Evolutionary conservation across 2,329 filamentous ascomycete genomes (phyloP), one percentile per base, ranked within the genome.

Genomic region (Proliferodiscus dingleyae): DNA sequence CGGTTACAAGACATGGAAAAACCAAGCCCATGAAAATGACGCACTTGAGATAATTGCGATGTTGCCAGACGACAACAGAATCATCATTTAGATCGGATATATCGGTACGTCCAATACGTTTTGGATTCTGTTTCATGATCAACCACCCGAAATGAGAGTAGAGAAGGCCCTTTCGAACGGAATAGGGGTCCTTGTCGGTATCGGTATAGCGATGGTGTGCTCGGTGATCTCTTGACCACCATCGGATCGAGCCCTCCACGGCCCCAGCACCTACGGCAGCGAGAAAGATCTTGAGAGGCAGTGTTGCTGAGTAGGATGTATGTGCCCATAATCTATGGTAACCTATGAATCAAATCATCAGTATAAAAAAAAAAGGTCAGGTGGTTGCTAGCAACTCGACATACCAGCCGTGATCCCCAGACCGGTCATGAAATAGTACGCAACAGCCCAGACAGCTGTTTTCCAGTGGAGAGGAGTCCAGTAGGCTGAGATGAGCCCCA

Each of bases 151-250:
- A 73, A 71, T 89, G 85, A 43, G 80, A 89, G 77, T 90, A 91
- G 57, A 89, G 70, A 40, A 93, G 77, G 57, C 88, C 88, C 75
- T 94, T 94, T 71, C 87, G 83, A 59, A 94, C 88, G 19, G 86
- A 90, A 74, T 94, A 94, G 40, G 88, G 89, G 58, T 94, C 88
- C 74, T 93, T 93, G 29, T 90, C 86, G 62, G 88, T 94, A 65
- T 94, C 89, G 72, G 89, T 94, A 68, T 93, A 94, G 61, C 89
- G 80, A 75, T 94, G 88, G 68, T 94, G 88, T 61, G 87, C 85
- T 57, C 89, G 83, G 72, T 94, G 89, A 64, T 85, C 87, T 60
- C 86, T 81, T 50, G 87, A 82, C 89, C 88, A 94, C 88, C 88
- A 94, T 67, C 88, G 77, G 64, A 90, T 85, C 37, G 87, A 93